phyloP scores from a whole-genome alignment of 2,329 filamentous ascomycete genomes.

The Talaromyces sp. region DNA sequence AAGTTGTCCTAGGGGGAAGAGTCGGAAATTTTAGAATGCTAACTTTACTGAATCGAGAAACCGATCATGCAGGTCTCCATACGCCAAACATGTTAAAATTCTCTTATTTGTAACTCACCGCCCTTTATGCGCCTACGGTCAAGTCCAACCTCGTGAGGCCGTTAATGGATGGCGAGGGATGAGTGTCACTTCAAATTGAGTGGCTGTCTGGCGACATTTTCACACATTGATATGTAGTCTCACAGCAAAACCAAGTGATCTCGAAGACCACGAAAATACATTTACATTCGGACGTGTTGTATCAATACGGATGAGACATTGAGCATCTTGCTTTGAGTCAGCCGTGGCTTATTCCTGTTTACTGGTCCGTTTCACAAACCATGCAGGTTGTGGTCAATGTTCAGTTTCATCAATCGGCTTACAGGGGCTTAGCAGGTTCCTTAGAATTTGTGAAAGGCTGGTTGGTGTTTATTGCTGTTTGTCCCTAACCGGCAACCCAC shows the following conservation, averaged over 20 bases:
- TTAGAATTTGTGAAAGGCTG: neutral
- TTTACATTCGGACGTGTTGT: neutral
- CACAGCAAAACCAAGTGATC: neutral
- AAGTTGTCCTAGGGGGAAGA: conserved; percentile 9
- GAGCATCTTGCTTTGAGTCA: neutral
- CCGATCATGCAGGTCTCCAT: conserved; percentile 17
- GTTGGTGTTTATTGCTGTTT: neutral
- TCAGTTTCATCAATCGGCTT: neutral
- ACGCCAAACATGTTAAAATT: conserved; percentile 8
- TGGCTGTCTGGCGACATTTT: neutral
- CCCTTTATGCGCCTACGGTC: conserved; percentile 11
- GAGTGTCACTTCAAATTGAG: neutral
- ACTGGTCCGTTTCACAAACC: neutral
- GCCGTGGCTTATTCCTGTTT: neutral
- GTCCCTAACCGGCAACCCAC: neutral
- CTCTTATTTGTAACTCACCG: conserved; percentile 12
- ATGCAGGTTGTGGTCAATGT: neutral
- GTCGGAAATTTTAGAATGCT: conserved; percentile 4
- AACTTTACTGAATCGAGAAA: conserved; percentile 12
- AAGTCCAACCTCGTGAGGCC: neutral
- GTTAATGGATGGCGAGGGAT: neutral
- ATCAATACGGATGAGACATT: neutral
- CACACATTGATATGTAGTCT: neutral
- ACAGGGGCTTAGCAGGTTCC: neutral
- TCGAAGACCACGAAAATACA: neutral